Percentiles rank a stretch among this genome's conserved stretches.
Conservation (phyloP, 495 filamentous ascomycete species). For the Hypomontagnella monticulosa region DNA sequence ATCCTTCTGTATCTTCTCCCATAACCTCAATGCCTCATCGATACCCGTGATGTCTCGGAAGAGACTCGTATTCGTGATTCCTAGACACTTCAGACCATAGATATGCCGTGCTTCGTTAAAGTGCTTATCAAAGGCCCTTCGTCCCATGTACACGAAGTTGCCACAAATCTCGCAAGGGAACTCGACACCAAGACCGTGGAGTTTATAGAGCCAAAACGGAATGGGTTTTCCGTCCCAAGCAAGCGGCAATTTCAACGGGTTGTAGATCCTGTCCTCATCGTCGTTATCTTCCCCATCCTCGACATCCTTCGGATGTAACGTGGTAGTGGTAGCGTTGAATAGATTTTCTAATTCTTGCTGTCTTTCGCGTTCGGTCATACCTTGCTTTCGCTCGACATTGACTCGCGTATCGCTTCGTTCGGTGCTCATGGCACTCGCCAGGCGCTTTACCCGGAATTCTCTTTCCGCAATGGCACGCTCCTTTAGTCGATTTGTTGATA, state of each 20-base stretch:
- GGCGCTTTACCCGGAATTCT: slow-evolving; percentile 81
- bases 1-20: slow-evolving; percentile 92
- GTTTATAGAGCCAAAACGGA: slow-evolving; percentile 97
- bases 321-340: slow-evolving; percentile 62
- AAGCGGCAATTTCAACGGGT: slow-evolving; percentile 92
- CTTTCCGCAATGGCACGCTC: slow-evolving; percentile 91
- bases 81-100: slow-evolving; percentile 90
- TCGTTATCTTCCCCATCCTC: slow-evolving; percentile 67
- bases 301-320: slow-evolving; percentile 58
- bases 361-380: slow-evolving; percentile 95
- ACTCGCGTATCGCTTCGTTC: slow-evolving; percentile 85
- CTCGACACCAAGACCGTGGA: slow-evolving; percentile 94
- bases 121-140: slow-evolving; percentile 96
- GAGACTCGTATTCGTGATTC: slow-evolving; percentile 89
- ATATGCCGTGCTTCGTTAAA: slow-evolving; percentile 94
- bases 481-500: slow-evolving; percentile 70
- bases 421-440: slow-evolving; percentile 77
- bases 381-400: slow-evolving; percentile 93
- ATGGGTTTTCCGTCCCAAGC: slow-evolving; percentile 99
- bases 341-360: slow-evolving; percentile 91
- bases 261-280: slow-evolving; percentile 91
- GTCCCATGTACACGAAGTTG: slow-evolving; percentile 96
- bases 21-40: slow-evolving; percentile 83
- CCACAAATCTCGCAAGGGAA: slow-evolving; percentile 97
- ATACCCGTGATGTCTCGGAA: slow-evolving; percentile 96